Conservation (phyloP, 495 filamentous ascomycete genomes). For the Hypoxylon fuscum region DNA sequence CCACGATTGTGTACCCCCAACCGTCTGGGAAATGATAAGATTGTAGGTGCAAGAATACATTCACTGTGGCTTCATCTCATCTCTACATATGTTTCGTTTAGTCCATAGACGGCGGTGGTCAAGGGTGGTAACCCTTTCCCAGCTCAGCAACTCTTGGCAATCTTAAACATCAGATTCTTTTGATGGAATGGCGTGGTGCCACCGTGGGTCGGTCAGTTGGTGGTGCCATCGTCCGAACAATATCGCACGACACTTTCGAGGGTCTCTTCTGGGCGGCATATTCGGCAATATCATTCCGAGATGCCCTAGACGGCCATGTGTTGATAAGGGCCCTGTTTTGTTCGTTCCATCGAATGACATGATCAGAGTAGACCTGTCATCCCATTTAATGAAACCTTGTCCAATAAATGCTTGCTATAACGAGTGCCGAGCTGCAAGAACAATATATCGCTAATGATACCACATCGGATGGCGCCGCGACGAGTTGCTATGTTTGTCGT, state of each 20-base stretch:
- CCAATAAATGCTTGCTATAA: conserved; percentile 21
- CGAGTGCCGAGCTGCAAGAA: conserved; percentile 15
- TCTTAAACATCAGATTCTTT: conserved; percentile 30
- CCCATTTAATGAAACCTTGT: conserved; percentile 28
- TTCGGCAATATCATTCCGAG: conserved; percentile 26
- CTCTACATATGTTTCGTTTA: conserved; percentile 23
- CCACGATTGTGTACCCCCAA: conserved; percentile 7
- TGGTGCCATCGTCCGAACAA: conserved; percentile 32
- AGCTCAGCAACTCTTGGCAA: conserved; percentile 34
- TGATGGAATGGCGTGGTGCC: conserved; percentile 25
- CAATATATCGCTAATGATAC: conserved; percentile 8
- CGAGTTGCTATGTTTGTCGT: conserved; percentile 2
- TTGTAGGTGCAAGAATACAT: no score
- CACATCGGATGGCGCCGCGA: conserved; percentile 7
- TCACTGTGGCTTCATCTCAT: conserved; percentile 17
- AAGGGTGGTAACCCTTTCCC: conserved; percentile 12
- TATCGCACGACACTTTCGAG: conserved; percentile 26
- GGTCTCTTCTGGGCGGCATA: conserved; percentile 13
- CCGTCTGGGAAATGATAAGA: neutral
- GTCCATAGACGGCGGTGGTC: conserved; percentile 16
- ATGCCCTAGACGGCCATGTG: conserved; percentile 13
- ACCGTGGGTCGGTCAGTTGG: conserved; percentile 17
- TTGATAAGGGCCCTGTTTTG: conserved; percentile 26
- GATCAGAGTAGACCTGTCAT: conserved; percentile 30
- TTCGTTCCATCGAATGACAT: conserved; percentile 32